Evolutionary conservation across 306 rosid genomes (phyloP).

Genomic region (Gastrolobium bilobum): DNA sequence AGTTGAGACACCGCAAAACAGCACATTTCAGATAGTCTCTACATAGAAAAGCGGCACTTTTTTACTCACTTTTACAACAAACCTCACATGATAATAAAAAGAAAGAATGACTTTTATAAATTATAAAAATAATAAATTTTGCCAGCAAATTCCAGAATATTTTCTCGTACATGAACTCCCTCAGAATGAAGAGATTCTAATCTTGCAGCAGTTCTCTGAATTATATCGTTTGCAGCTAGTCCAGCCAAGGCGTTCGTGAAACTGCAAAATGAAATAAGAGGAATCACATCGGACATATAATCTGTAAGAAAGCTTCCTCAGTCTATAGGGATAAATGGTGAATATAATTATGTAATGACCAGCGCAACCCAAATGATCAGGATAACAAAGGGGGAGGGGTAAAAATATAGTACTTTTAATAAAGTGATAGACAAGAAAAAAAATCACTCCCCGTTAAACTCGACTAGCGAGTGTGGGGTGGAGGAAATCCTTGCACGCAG

Average conservation of each 20-base stretch:
- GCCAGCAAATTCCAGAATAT: slow-evolving; percentile 34
- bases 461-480: too few species aligned
- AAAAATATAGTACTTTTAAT: neutral
- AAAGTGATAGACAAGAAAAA: slow-evolving; percentile 20
- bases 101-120: neutral
- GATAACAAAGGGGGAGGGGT: neutral
- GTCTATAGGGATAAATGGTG: slow-evolving; percentile 15
- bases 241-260: slow-evolving; percentile 84
- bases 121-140: slow-evolving; percentile 12
- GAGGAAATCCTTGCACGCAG: too few species aligned
- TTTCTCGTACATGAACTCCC: slow-evolving; percentile 88
- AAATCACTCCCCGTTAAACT: too few species aligned
- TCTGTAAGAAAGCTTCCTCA: slow-evolving; percentile 10
- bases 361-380: slow-evolving; percentile 27
- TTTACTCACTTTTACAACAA: slow-evolving; percentile 38
- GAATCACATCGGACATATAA: slow-evolving; percentile 22
- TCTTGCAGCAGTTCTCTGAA: slow-evolving; percentile 85
- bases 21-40: slow-evolving; percentile 97
- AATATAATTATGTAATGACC: slow-evolving; percentile 29
- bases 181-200: slow-evolving; percentile 93
- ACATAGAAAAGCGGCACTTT: slow-evolving; percentile 54
- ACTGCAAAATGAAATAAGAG: slow-evolving; percentile 61
- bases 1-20: slow-evolving; percentile 91
- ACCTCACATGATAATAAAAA: slow-evolving; percentile 1
- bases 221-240: slow-evolving; percentile 77